Evolutionary conservation across 345 rosid genomes (phyloP).

Genomic region (Nephelium lappaceum): DNA sequence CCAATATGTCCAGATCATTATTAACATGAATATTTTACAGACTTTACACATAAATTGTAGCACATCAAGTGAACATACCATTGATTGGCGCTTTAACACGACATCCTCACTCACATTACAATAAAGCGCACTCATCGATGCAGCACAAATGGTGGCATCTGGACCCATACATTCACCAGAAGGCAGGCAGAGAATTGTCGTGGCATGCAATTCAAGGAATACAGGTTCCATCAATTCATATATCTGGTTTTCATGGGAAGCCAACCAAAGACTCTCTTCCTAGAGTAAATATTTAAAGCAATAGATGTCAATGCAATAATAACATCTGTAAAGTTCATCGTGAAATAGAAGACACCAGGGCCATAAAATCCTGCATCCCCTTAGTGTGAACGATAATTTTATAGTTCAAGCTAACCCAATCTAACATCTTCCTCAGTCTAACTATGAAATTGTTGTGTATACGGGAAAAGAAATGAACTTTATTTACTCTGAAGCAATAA

Average conservation of each 20-base stretch:
- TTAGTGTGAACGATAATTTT: background rate
- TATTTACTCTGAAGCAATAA: slow-evolving; percentile 69
- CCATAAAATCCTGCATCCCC: background rate
- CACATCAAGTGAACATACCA: too few species aligned
- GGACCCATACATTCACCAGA: slow-evolving; percentile 92
- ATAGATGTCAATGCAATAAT: slow-evolving; percentile 23
- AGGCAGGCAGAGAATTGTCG: slow-evolving; percentile 88
- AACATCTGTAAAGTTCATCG: background rate
- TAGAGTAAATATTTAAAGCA: slow-evolving; percentile 33
- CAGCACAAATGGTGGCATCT: slow-evolving; percentile 81
- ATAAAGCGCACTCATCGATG: slow-evolving; percentile 91
- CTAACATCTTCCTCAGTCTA: background rate
- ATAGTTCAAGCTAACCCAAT: background rate
- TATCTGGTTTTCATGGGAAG: slow-evolving; percentile 46
- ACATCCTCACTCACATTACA: slow-evolving; percentile 78
- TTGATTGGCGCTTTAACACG: slow-evolving; percentile 73
- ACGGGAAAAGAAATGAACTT: slow-evolving; percentile 5
- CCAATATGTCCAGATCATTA: background rate
- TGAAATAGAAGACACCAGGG: background rate
- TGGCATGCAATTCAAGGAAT: slow-evolving; percentile 86
- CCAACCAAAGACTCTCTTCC: slow-evolving; percentile 82
- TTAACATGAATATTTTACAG: background rate
- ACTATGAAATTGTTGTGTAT: background rate
- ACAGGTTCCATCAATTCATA: slow-evolving; percentile 51
- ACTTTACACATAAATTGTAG: too few species aligned